Evolutionary conservation across 2,329 filamentous ascomycete species (phyloP).

Genomic region (Grosmannia serpens): DNA sequence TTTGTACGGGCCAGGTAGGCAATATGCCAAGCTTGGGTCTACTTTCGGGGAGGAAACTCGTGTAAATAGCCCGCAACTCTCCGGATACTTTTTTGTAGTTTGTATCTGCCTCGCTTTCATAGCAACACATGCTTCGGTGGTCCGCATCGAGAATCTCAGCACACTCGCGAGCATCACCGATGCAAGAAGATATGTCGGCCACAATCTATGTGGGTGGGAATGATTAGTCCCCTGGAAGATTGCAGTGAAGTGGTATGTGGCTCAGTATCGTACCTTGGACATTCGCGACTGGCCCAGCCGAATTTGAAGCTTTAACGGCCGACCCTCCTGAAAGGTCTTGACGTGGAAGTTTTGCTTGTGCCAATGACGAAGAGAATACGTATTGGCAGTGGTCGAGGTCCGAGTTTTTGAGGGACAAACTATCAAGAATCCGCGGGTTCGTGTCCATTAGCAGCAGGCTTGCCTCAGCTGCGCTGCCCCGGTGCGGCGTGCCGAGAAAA

Average conservation of each 20-base stretch:
- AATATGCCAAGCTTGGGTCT: no score
- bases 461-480: background rate
- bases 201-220: background rate
- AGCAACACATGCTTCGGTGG: background rate
- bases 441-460: background rate
- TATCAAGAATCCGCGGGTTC: background rate
- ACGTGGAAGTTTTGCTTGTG: background rate
- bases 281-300: background rate
- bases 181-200: background rate
- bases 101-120: background rate
- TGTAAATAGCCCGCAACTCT: background rate
- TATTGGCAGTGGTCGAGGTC: background rate
- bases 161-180: background rate
- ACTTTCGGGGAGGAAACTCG: background rate
- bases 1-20: no score
- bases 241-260: background rate
- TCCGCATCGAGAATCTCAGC: background rate
- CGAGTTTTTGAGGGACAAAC: background rate
- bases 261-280: background rate
- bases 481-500: background rate
- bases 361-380: background rate
- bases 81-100: background rate
- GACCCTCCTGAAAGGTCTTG: background rate
- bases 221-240: background rate
- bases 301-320: background rate